Conservation (phyloP, 495 filamentous ascomycete genomes). For the Penicillium soppii region DNA sequence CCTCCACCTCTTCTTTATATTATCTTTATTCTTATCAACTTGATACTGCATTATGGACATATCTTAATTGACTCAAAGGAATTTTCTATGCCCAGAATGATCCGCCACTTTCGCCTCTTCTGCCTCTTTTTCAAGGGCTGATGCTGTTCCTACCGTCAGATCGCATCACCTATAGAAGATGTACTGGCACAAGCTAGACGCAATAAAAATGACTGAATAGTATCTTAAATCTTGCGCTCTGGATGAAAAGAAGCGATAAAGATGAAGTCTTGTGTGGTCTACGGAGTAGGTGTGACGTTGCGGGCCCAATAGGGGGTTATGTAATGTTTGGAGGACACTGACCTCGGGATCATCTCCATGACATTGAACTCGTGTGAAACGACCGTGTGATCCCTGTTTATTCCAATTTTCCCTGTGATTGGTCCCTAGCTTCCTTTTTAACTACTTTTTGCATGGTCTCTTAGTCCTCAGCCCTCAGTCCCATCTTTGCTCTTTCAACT, state of each 20-base stretch:
- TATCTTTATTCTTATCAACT: too few relatives aligned
- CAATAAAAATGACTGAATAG: background rate
- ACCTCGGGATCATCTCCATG: slow-evolving; percentile 18
- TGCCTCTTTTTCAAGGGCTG: too few relatives aligned
- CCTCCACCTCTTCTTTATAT: too few relatives aligned
- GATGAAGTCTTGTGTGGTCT: background rate
- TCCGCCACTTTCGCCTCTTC: too few relatives aligned
- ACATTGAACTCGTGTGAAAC: slow-evolving; percentile 4
- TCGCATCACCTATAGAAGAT: background rate
- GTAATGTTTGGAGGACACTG: slow-evolving; percentile 17
- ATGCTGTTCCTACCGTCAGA: background rate
- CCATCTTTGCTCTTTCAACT: slow-evolving; percentile 14
- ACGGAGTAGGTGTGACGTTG: background rate
- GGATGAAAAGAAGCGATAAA: background rate
- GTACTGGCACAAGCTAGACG: background rate
- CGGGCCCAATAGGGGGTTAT: slow-evolving; percentile 13
- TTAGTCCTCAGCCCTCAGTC: background rate
- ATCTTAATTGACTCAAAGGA: too few relatives aligned
- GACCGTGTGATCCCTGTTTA: slow-evolving; percentile 3
- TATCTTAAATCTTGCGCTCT: too few relatives aligned
- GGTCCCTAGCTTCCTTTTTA: slow-evolving; percentile 2
- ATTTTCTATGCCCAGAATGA: too few relatives aligned
- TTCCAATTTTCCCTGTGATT: background rate
- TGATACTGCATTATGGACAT: too few relatives aligned
- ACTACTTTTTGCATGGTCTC: slow-evolving; percentile 12